phyloP scores from a whole-genome alignment of 306 rosid genomes.

The Morella rubra region DNA sequence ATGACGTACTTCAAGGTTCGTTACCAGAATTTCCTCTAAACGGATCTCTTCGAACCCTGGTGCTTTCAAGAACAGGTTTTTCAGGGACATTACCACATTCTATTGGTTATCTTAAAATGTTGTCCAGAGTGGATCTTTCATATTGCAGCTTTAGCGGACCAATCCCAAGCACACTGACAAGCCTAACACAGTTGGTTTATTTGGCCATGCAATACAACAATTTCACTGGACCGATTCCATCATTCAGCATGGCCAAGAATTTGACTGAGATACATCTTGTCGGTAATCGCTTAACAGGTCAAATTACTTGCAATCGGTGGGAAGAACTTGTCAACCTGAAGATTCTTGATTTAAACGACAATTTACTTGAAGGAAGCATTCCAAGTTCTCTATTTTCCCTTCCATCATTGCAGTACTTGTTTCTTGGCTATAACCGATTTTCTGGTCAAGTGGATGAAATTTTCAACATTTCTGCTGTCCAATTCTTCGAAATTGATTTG shows the following conservation, averaged over 20 bases:
- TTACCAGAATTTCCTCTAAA: slow-evolving; percentile 4
- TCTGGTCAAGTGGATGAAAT: slow-evolving; percentile 3
- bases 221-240: slow-evolving; percentile 5
- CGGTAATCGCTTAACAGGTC: not conserved
- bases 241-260: slow-evolving; percentile 9
- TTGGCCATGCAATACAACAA: not conserved
- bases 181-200: not conserved
- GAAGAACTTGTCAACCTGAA: not conserved
- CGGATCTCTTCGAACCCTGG: slow-evolving; percentile 8
- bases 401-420: not conserved
- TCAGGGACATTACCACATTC: not conserved
- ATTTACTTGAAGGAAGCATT: not conserved
- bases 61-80: not conserved
- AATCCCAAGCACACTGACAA: not conserved
- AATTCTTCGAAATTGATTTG: not conserved
- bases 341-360: not conserved
- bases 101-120: not conserved
- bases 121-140: slow-evolving; percentile 1
- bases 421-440: not conserved
- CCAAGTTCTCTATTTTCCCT: not conserved
- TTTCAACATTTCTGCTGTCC: not conserved
- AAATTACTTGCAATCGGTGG: not conserved
- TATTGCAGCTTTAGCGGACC: not conserved
- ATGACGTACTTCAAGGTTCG: slow-evolving; percentile 9
- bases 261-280: not conserved